Conservation (phyloP, 768 basidiomycete species). For the Russula virescens region DNA sequence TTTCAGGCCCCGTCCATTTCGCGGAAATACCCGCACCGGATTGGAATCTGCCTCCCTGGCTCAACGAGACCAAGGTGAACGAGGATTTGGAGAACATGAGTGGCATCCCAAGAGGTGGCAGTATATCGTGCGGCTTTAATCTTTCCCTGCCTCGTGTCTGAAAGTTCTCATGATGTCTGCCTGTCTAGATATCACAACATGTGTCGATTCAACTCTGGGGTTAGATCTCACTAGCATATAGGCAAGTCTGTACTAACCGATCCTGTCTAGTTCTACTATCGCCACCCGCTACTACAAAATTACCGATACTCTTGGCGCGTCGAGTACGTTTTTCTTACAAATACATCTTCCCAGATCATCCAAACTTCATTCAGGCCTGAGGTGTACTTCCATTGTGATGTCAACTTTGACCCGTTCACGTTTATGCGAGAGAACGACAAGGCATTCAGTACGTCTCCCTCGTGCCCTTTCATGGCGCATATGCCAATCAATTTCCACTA, state of each 20-base stretch:
- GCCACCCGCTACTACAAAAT: conserved; percentile 65
- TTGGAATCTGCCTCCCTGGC: conserved; percentile 47
- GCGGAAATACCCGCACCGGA: conserved; percentile 40
- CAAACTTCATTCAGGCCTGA: conserved; percentile 46
- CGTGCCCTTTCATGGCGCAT: not conserved
- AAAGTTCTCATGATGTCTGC: not conserved
- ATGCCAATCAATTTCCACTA: conserved; percentile 26
- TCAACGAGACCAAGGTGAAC: conserved; percentile 44
- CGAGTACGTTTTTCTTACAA: conserved; percentile 46
- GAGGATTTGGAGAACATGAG: conserved; percentile 38
- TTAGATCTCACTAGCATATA: conserved; percentile 24
- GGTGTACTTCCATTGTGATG: conserved; percentile 76
- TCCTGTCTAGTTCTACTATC: conserved; percentile 67
- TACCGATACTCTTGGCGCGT: conserved; percentile 91
- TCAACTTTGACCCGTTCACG: conserved; percentile 60
- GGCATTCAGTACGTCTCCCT: conserved; percentile 56
- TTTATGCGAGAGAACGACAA: conserved; percentile 76
- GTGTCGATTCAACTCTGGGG: conserved; percentile 50
- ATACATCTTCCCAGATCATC: not conserved
- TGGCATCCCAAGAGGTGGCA: too few relatives aligned
- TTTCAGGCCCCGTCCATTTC: conserved; percentile 34
- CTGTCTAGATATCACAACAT: conserved; percentile 40
- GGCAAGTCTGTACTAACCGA: not conserved
- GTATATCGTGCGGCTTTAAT: conserved; percentile 10
- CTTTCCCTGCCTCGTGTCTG: not conserved